Evolutionary conservation across 2,329 filamentous ascomycete genomes (phyloP).

Genomic region (Neonectria magnoliae): DNA sequence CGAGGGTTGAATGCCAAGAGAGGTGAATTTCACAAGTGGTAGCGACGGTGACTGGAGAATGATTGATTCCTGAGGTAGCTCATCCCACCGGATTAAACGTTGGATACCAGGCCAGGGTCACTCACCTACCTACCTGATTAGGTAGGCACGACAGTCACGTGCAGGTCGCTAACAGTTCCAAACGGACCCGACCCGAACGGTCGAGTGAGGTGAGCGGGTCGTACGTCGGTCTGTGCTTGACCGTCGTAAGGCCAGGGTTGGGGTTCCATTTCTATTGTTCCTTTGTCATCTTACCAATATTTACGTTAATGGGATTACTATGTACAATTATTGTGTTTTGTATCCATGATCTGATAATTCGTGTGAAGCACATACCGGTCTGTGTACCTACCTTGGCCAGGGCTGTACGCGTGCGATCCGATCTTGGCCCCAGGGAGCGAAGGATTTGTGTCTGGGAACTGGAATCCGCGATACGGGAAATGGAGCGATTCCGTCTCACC

Average conservation of each 20-base stretch:
- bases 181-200: background rate
- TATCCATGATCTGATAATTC: background rate
- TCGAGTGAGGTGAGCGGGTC: background rate
- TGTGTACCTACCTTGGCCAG: background rate
- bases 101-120: background rate
- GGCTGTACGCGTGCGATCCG: background rate
- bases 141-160: background rate
- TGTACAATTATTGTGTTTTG: background rate
- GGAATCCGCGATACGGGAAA: constrained; percentile 16
- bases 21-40: constrained; percentile 20
- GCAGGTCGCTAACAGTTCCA: background rate
- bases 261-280: background rate
- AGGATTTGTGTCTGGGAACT: constrained; percentile 3
- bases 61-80: background rate
- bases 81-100: background rate
- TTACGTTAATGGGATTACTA: background rate
- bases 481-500: constrained; percentile 21
- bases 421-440: background rate
- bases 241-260: background rate
- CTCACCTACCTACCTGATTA: background rate
- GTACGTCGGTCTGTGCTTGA: background rate
- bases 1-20: background rate
- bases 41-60: constrained; percentile 7
- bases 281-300: background rate
- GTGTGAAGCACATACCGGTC: background rate